Evolutionary conservation across 2,329 filamentous ascomycete species (phyloP).

Genomic region (Dactylella cylindrospora): DNA sequence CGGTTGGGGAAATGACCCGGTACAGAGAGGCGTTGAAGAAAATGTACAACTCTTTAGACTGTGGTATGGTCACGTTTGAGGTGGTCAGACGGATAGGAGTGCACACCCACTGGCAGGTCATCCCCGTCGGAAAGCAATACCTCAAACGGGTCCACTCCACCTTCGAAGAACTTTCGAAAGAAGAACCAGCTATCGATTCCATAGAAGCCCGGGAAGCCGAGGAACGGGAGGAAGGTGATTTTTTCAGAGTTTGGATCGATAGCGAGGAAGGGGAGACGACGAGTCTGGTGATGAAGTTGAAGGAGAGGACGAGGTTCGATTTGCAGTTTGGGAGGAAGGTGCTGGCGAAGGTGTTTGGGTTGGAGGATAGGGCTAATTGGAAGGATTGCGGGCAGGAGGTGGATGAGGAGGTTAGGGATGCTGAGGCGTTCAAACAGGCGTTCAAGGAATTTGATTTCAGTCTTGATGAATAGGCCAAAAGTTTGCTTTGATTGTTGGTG

Average conservation of each 20-base stretch:
- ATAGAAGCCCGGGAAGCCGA: slow-evolving; percentile 46
- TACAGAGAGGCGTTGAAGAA: slow-evolving; percentile 76
- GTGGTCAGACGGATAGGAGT: slow-evolving; percentile 79
- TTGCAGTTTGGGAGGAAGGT: slow-evolving; percentile 87
- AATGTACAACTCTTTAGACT: slow-evolving; percentile 67
- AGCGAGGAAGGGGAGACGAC: slow-evolving; percentile 54
- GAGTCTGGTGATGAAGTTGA: slow-evolving; percentile 73
- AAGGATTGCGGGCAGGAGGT: slow-evolving; percentile 76
- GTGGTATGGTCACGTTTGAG: slow-evolving; percentile 84
- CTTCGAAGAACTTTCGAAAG: slow-evolving; percentile 85
- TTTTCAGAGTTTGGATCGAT: slow-evolving; percentile 76
- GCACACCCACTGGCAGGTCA: slow-evolving; percentile 82
- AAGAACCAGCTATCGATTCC: slow-evolving; percentile 53
- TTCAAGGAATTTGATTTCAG: slow-evolving; percentile 90
- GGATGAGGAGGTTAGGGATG: slow-evolving; percentile 77
- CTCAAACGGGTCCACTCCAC: slow-evolving; percentile 72
- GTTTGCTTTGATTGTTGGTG: neutral
- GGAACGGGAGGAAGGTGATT: slow-evolving; percentile 59
- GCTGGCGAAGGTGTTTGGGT: slow-evolving; percentile 78
- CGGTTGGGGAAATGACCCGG: slow-evolving; percentile 76
- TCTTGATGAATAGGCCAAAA: slow-evolving; percentile 48
- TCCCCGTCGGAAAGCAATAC: slow-evolving; percentile 68
- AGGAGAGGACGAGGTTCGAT: slow-evolving; percentile 74
- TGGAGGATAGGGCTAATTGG: slow-evolving; percentile 82
- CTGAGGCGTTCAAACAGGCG: slow-evolving; percentile 73